Base-by-base conservation (phyloP, 352 stramenopile genomes). In the Plasmopara viticola region DNA sequence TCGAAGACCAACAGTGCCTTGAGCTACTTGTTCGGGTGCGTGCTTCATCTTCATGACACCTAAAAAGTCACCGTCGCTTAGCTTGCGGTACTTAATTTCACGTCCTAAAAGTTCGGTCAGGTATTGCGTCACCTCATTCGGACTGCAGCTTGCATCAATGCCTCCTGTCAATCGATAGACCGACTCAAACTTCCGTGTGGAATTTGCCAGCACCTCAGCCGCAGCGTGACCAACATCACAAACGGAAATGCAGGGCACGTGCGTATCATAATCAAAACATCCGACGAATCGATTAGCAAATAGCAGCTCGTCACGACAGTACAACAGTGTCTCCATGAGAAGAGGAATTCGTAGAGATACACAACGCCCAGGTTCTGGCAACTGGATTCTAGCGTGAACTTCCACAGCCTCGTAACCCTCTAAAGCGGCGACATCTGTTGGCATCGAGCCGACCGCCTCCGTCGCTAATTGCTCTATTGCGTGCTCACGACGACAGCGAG, bases 281-380 rank as follows among this genome's bases (percentile, higher is more conserved):
- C 74, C 66, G 12, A 80, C 48, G 15, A 89, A 73, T 28, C 76
- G 76, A 20, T 71, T 77, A 4, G 74, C 78, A 38, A 82, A 91
- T 29, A 88, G 56, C 33, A 91, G 66, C 49, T 90, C 80, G 33
- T 89, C 78, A 17, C 75, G 80, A 47, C 78, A 88, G 47, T 86
- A 83, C 10, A 89, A 58, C 30, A 89, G 58, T 20, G 75, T 84
- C 54, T 91, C 80, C 80, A 91, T 89, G 38, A 89, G 60, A 20
- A 88, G 45, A 17, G 80, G 80, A 47, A 89, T 73, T 2, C 80
- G 74, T 14, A 91, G 58, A 43, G 62, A 72, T 25, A 91, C 68
- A 60, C 62, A 79, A 34, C 67, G 60, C 7, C 62, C 57, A 51
- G 31, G 53, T 44, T 84, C 79, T 12, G 53, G 51, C 3, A 76